Evolutionary conservation across 306 rosid genomes (phyloP).

Genomic region (Castanea mollissima): DNA sequence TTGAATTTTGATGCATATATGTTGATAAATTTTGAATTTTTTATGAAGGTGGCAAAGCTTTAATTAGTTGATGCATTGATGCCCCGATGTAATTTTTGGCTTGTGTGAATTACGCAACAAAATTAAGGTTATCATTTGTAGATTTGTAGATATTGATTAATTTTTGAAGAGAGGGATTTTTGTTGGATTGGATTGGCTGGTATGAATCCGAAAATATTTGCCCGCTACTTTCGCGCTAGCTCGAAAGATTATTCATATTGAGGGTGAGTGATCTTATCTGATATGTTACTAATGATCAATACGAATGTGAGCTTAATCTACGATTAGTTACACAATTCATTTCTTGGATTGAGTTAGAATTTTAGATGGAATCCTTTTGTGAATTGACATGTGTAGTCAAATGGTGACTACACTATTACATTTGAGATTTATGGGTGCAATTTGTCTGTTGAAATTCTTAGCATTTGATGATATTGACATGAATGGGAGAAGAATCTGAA

Average conservation of each 20-base stretch:
- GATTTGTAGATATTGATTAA: background rate
- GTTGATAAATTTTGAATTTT: background rate
- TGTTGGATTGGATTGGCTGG: background rate
- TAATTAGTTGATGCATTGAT: background rate
- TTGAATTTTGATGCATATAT: too few species aligned
- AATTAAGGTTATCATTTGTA: background rate
- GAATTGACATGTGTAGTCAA: background rate
- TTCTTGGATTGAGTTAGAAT: background rate
- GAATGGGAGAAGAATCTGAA: too few species aligned
- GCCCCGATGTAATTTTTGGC: background rate
- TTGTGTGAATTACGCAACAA: background rate
- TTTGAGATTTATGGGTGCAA: too few species aligned
- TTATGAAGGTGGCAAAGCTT: background rate
- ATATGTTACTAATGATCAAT: background rate
- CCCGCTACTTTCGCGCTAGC: background rate
- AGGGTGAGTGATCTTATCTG: background rate
- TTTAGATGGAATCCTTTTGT: background rate
- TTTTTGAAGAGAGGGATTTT: background rate
- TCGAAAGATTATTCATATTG: background rate
- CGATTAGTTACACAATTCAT: background rate
- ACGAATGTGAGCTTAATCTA: background rate
- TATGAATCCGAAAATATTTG: background rate
- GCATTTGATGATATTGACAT: too few species aligned
- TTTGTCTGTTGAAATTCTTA: too few species aligned
- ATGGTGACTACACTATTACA: too few species aligned